Evolutionary conservation across 1,284 basidiomycete species (phyloP).

Genomic region (Sphagnurus paluster): DNA sequence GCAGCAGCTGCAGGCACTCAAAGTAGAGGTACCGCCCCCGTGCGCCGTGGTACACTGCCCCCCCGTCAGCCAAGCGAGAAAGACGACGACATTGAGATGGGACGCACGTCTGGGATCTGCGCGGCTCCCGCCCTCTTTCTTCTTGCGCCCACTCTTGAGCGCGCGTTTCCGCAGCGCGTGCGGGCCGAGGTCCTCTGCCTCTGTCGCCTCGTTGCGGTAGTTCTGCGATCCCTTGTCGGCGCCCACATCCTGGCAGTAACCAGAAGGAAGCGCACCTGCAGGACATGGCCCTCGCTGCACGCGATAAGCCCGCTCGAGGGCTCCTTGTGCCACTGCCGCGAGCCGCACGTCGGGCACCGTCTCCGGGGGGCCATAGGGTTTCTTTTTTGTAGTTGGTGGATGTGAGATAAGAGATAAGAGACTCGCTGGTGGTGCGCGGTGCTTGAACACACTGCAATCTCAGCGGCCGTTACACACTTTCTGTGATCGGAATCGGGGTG

Average conservation of each 20-base stretch:
- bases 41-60: slow-evolving; percentile 76
- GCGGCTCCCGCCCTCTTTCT: slow-evolving; percentile 46
- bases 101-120: slow-evolving; percentile 59
- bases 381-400: background rate
- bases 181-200: slow-evolving; percentile 56
- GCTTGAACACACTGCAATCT: background rate
- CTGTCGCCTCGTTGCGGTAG: slow-evolving; percentile 71
- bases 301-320: slow-evolving; percentile 68
- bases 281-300: slow-evolving; percentile 78
- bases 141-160: slow-evolving; percentile 53
- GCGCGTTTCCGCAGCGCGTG: slow-evolving; percentile 63
- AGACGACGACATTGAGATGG: background rate
- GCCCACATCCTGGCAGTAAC: too few species aligned
- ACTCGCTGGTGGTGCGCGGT: background rate
- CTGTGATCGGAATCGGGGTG: slow-evolving; percentile 11
- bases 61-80: slow-evolving; percentile 3
- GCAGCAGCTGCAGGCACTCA: slow-evolving; percentile 77
- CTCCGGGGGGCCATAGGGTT: slow-evolving; percentile 57
- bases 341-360: slow-evolving; percentile 70
- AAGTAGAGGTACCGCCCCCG: slow-evolving; percentile 77
- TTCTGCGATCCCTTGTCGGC: too few species aligned
- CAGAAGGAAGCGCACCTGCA: slow-evolving; percentile 53
- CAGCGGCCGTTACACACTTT: slow-evolving; percentile 7
- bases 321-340: slow-evolving; percentile 78
- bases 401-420: slow-evolving; percentile 1